Base-by-base conservation (phyloP, 768 basidiomycete genomes). In the Lactarius tabidus region DNA sequence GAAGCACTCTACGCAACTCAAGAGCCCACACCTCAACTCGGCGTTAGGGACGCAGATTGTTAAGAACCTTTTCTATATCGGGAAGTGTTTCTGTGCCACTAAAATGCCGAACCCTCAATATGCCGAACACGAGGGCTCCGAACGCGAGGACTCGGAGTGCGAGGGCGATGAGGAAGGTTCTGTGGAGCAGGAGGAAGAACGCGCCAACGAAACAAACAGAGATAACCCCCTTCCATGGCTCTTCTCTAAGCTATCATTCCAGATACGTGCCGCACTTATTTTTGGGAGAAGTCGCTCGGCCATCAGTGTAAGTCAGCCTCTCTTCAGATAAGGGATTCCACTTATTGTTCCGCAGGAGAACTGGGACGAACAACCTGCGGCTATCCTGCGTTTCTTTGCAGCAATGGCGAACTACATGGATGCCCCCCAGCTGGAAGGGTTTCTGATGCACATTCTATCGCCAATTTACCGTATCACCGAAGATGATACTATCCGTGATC, bases 21-120 rank as follows among this genome's bases (percentile, higher is more conserved):
- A 89, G 76, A 93, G 94, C 71, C 82, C 87, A 18, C 84, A 91
- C 66, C 76, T 93, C 53, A 90, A 91, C 68, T 86, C 87, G 28
- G 71, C 81, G 0, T 79, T 92, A n/a, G 81, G 87, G 64, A 72
- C 93, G 69, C 93, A 98, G 76, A 77, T 93, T 12, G 93, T 96
- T 70, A 98, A 97, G 79, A 93, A 98, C 71, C 75, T 98, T 29
- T 93, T 95, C 71, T 95, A 90, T 72, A 78, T 96, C n/a, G 93
- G 91, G 28, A 95, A 92, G 75, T 89, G 88, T 74, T 96, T 92
- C 74, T 81, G 79, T 64, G 75, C 79, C 29, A 72, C 82, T 38
- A 76, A 80, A 20, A 60, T 72, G 29, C 70, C 62, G 20, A 28
- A 57, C 35, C 38, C 57, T 20, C 70, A 71, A 23, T 74, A 74